phyloP scores from a whole-genome alignment of 2,329 filamentous ascomycete species.

The Trichoderma atroviride region DNA sequence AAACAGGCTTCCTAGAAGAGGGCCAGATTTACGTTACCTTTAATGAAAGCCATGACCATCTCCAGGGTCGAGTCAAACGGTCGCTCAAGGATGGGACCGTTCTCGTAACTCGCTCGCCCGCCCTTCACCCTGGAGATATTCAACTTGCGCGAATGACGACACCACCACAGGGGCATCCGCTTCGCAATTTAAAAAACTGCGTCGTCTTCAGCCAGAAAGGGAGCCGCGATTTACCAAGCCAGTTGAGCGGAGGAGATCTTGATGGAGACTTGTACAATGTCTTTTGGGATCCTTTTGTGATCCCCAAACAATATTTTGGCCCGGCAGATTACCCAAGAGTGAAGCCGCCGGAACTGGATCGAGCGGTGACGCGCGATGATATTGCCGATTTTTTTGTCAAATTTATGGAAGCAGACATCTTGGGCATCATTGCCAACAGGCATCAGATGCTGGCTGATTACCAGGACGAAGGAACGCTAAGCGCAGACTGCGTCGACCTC shows the following conservation, averaged over 20 bases:
- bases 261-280: constrained; percentile 83
- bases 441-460: constrained; percentile 69
- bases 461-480: constrained; percentile 51
- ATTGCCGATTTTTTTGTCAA: constrained; percentile 82
- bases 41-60: constrained; percentile 41
- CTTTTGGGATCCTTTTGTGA: constrained; percentile 66
- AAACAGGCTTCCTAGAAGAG: constrained; percentile 68
- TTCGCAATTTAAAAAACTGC: constrained; percentile 68
- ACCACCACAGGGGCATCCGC: constrained; percentile 61
- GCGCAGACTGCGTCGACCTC: constrained; percentile 55
- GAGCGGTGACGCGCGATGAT: constrained; percentile 62
- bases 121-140: constrained; percentile 80
- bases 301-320: constrained; percentile 45
- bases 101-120: constrained; percentile 76
- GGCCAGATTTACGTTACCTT: constrained; percentile 69
- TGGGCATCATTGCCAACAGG: constrained; percentile 65
- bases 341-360: constrained; percentile 58
- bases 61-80: constrained; percentile 34
- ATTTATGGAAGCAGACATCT: constrained; percentile 69
- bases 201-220: constrained; percentile 77
- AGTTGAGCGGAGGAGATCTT: constrained; percentile 79
- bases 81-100: constrained; percentile 47
- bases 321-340: constrained; percentile 73
- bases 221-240: constrained; percentile 72
- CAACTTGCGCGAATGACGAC: constrained; percentile 66